A percentile compares a stretch with the other conserved stretches of the same genome.
Evolutionary conservation across 495 filamentous ascomycete genomes (phyloP).

Genomic region (Tetracladium marchalianum): DNA sequence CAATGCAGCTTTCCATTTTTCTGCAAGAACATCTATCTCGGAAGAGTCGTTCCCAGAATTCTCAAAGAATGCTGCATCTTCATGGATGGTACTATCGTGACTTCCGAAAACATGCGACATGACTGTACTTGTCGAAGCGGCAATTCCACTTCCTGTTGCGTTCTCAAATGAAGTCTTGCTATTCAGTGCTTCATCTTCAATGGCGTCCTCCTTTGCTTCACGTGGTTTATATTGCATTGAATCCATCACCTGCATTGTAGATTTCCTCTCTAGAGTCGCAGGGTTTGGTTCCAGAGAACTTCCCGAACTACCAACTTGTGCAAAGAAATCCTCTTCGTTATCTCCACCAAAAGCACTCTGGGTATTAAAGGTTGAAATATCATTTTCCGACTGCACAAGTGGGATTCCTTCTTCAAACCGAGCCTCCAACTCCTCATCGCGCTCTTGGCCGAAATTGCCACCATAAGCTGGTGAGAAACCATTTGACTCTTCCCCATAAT

Average conservation of each 20-base stretch:
- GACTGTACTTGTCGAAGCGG: constrained; percentile 20
- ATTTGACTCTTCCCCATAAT: constrained; percentile 1
- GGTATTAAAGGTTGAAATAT: not conserved
- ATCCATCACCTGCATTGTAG: constrained; percentile 46
- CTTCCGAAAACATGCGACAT: constrained; percentile 16
- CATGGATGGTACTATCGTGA: constrained; percentile 10
- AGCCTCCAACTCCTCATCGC: constrained; percentile 27
- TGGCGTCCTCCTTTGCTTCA: constrained; percentile 1
- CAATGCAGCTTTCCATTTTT: constrained; percentile 76
- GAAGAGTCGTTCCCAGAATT: constrained; percentile 17
- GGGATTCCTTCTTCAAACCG: constrained; percentile 53
- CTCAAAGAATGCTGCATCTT: constrained; percentile 19
- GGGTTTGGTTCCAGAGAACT: constrained; percentile 1
- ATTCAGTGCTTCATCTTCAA: constrained; percentile 23
- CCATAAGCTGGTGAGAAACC: constrained; percentile 4
- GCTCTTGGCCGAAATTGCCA: constrained; percentile 12
- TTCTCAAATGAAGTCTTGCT: constrained; percentile 23
- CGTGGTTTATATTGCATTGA: constrained; percentile 14
- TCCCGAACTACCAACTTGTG: constrained; percentile 21
- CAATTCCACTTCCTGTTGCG: constrained; percentile 17
- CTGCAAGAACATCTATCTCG: constrained; percentile 54
- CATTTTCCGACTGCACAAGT: constrained; percentile 29
- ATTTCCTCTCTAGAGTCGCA: constrained; percentile 41
- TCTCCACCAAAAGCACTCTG: constrained; percentile 24
- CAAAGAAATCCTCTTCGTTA: constrained; percentile 43